These are phyloP conservation scores for Dendrobium huoshanense DNA, from an alignment of 106 monocot species.

Conservation along the genomic window DNA sequence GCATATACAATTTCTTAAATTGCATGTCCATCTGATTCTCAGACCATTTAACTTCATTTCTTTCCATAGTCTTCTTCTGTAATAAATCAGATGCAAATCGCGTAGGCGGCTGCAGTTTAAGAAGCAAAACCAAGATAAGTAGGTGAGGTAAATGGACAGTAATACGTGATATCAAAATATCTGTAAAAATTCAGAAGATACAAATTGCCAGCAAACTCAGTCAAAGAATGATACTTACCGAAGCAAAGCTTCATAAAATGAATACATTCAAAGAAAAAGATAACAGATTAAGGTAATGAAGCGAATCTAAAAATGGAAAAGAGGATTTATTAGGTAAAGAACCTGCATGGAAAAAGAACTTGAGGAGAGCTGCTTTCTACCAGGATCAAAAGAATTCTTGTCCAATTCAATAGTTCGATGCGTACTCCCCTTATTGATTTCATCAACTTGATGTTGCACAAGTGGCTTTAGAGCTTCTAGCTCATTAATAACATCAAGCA, in stretches of 20 bases:
- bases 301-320: neutral
- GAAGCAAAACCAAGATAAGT: neutral
- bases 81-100: conserved; percentile 26
- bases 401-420: conserved; percentile 21
- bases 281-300: neutral
- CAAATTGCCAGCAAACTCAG: neutral
- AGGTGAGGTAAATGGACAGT: neutral
- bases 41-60: conserved; percentile 23
- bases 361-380: conserved; percentile 24
- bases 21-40: conserved; percentile 32
- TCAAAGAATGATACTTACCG: neutral
- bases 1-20: conserved; percentile 53
- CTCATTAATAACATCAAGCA: conserved; percentile 68
- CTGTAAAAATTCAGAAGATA: neutral
- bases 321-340: neutral
- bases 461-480: conserved; percentile 79
- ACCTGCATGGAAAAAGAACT: conserved; percentile 51
- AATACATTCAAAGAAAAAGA: neutral
- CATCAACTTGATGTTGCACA: conserved; percentile 60
- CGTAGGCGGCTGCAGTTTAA: conserved; percentile 25
- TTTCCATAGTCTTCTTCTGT: conserved; percentile 27
- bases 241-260: neutral
- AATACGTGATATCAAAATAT: neutral
- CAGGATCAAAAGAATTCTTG: conserved; percentile 13
- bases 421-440: conserved; percentile 43